Percentiles rank a stretch among this genome's conserved stretches.
Evolutionary conservation across 2,329 filamentous ascomycete genomes (phyloP).

Genomic region (Pseudocercospora musae): DNA sequence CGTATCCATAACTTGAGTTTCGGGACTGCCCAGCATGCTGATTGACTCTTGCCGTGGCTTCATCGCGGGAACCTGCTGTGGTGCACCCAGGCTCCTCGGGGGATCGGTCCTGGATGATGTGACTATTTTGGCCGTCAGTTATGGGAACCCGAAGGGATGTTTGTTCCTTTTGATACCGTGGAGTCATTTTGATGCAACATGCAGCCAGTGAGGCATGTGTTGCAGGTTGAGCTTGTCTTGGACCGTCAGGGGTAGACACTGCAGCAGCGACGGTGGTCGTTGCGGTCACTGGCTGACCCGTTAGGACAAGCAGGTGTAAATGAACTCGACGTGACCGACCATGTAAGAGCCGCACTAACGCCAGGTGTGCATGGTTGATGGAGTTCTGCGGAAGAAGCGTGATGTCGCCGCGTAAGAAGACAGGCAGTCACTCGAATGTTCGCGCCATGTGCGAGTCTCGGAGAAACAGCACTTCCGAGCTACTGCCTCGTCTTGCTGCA

Average conservation of each 20-base stretch:
- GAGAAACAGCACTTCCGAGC: neutral
- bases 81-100: neutral
- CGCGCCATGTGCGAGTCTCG: neutral
- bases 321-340: neutral
- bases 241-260: neutral
- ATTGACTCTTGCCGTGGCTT: neutral
- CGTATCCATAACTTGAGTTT: conserved; percentile 39
- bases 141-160: neutral
- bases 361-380: neutral
- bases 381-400: neutral
- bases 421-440: neutral
- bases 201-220: neutral
- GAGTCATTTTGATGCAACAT: neutral
- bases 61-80: neutral
- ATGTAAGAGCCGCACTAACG: neutral
- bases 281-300: no score
- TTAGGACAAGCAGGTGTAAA: no score
- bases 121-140: neutral
- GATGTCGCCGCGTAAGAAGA: neutral
- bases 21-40: conserved; percentile 28
- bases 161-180: neutral
- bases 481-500: neutral
- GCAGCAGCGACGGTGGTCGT: neutral
- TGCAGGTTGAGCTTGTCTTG: neutral
- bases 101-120: neutral